Base-by-base conservation (phyloP, 495 filamentous ascomycete species). In the Neurospora sp. region DNA sequence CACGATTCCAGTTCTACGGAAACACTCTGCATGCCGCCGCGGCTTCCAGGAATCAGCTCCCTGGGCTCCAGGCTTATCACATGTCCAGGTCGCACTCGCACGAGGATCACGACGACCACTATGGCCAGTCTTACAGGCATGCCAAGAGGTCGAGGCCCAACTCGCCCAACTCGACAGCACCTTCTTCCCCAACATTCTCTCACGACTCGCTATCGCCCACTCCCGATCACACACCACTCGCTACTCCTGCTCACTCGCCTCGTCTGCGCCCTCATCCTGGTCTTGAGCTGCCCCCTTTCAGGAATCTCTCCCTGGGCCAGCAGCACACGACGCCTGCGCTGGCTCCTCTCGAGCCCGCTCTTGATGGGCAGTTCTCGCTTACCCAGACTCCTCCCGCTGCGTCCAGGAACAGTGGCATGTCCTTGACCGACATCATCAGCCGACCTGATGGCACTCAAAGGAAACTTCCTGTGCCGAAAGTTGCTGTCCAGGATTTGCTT, bases 101-200 rank as follows among this genome's bases (percentile, higher is more conserved):
- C 76, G 95, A 98, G 70, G 92, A 93, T 0, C 48, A 86, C 75
- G 87, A 88, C 35, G 93, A 92, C 74, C 85, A 89, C 73, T 90
- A 89, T 75, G 81, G 81, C n/a, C 88, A 91, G 48, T 74, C 79
- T 22, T 82, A 83, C 78, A 89, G 93, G 44, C 88, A 90, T 72
- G 89, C 90, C 40, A 97, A 97, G 85, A 89, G 92, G 66, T 97
- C 94, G 71, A 86, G 96, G 72, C 96, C 96, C 44, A 94, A 93
- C 80, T 97, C 96, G 5, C 96, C 96, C 18, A 91, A 93, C 81
- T 97, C 94, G 48, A 98, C 96, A 4, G 95, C 94, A 27, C 96
- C 96, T 38, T 96, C 95, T 38, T 98, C 96, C 2, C 96, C 96
- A n/a, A 97, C 93, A 40, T 98, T 97, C 84, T 97, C 96, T 7